phyloP scores from a whole-genome alignment of 1,284 basidiomycete species.

The Malassezia psittaci region DNA sequence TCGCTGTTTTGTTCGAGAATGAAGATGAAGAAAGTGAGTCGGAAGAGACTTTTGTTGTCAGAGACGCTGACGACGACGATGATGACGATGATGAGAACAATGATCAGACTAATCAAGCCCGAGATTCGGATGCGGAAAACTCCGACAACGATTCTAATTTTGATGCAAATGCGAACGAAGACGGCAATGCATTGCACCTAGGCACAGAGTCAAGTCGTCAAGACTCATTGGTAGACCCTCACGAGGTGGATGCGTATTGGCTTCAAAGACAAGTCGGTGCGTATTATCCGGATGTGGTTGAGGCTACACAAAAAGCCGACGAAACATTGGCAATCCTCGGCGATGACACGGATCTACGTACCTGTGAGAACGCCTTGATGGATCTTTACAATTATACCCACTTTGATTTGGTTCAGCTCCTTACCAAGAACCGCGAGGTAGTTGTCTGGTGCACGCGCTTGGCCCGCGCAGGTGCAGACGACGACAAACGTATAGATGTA shows the following conservation, averaged over 20 bases:
- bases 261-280: conserved; percentile 85
- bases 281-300: conserved; percentile 85
- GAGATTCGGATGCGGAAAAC: conserved; percentile 2
- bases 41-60: conserved; percentile 75
- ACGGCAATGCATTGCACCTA: conserved; percentile 25
- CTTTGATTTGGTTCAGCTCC: conserved; percentile 79
- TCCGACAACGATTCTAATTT: conserved; percentile 57
- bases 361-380: conserved; percentile 94
- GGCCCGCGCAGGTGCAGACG: conserved; percentile 67
- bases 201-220: conserved; percentile 48
- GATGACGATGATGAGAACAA: conserved; percentile 54
- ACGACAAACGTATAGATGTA: conserved; percentile 80
- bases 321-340: conserved; percentile 76
- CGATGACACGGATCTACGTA: conserved; percentile 73
- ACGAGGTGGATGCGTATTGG: conserved; percentile 94
- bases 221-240: conserved; percentile 63
- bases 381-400: conserved; percentile 87
- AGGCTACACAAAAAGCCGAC: conserved; percentile 80
- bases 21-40: conserved; percentile 66
- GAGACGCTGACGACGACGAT: conserved; percentile 57
- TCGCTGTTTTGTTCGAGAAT: conserved; percentile 51
- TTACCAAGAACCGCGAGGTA: conserved; percentile 90
- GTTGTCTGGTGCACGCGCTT: conserved; percentile 97
- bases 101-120: conserved; percentile 49
- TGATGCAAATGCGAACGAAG: conserved; percentile 50